Percentiles rank a stretch among this genome's conserved stretches.
phyloP scores from a whole-genome alignment of 768 basidiomycete genomes.

The Sarcodon aspratus region DNA sequence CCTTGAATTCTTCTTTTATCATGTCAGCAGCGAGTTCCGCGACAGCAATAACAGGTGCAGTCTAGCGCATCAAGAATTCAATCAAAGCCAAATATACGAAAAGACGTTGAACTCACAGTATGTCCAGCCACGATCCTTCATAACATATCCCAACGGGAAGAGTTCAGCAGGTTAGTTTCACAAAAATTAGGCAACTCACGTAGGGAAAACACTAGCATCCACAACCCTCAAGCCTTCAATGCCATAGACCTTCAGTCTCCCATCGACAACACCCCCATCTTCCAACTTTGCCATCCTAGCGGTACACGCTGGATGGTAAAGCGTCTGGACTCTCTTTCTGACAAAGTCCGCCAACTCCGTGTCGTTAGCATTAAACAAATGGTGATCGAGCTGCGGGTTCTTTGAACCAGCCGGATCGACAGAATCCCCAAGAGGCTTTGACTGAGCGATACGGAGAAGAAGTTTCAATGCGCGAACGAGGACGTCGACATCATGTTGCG shows the following conservation, averaged over 20 bases:
- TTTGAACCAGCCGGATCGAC: conserved; percentile 17
- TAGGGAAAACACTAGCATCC: conserved; percentile 7
- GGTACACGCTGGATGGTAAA: conserved; percentile 27
- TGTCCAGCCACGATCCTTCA: not conserved
- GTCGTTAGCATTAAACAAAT: conserved; percentile 20
- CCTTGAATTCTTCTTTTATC: conserved; percentile 2
- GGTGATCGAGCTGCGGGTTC: conserved; percentile 23
- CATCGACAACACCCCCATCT: conserved; percentile 29
- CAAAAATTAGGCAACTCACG: not conserved
- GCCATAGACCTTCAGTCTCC: conserved; percentile 30
- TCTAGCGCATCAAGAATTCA: not conserved
- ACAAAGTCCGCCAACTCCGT: conserved; percentile 23
- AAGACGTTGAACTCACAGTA: not conserved
- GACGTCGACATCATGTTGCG: conserved; percentile 8
- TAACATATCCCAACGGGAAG: not conserved
- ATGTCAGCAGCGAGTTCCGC: conserved; percentile 9
- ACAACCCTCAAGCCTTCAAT: conserved; percentile 26
- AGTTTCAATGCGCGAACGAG: conserved; percentile 27
- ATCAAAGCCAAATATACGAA: no score
- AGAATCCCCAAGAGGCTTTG: conserved; percentile 22
- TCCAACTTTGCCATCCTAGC: conserved; percentile 23
- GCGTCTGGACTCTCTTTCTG: conserved; percentile 22
- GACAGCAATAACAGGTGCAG: conserved; percentile 8
- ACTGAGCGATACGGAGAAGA: conserved; percentile 24
- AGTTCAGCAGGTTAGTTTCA: not conserved